Evolutionary conservation across 192 early-diverging fungal species (phyloP), one percentile per base, ranked within the genome.

Genomic region (Coemansia sp.): DNA sequence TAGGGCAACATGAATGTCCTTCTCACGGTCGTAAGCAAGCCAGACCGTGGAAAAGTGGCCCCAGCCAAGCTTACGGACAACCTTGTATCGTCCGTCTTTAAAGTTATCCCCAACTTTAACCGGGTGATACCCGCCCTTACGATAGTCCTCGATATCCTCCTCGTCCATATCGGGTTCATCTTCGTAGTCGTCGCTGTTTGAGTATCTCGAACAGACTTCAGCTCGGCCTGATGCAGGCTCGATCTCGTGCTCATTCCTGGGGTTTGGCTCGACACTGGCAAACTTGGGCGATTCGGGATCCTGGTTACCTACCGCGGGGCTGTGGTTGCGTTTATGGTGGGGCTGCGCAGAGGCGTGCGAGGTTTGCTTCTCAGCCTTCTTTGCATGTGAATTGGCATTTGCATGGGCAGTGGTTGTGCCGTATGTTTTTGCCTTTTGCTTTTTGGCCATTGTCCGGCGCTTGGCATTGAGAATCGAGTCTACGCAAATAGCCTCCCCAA

Each of bases 1-100:
- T 22, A 99, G 87, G 2, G 97, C 97, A 41, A 95, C 92, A 68
- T 94, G 92, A 3, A 88, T 89, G 58, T 89, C 81, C 20, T 73
- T 83, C 86, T 84, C 79, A 62, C 72, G 71, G 73, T 98, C 94
- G 56, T 85, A 83, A 13, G 89, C 92, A 50, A 99, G 86, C 96
- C 96, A 99, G 9, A 99, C 96, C 0, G 96, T 99, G 25, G 93
- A 95, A 67, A 99, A 99, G 66, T 99, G 96, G 15, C 96, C 96
- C 96, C 96, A 99, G 17, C 96, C 96, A 36, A 99, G 88, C 75
- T 99, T 99, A 62, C 92, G 87, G 43, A 96, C 69, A 22, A 97
- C 84, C n/a, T 73, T 81, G 78, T 99, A 99, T 22, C 90, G 86
- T 8, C 85, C 83, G 14, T 90, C 86, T 46, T 91, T 87, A 71